phyloP scores from a whole-genome alignment of 2,329 filamentous ascomycete species.

The Paecilomyces fulvus region DNA sequence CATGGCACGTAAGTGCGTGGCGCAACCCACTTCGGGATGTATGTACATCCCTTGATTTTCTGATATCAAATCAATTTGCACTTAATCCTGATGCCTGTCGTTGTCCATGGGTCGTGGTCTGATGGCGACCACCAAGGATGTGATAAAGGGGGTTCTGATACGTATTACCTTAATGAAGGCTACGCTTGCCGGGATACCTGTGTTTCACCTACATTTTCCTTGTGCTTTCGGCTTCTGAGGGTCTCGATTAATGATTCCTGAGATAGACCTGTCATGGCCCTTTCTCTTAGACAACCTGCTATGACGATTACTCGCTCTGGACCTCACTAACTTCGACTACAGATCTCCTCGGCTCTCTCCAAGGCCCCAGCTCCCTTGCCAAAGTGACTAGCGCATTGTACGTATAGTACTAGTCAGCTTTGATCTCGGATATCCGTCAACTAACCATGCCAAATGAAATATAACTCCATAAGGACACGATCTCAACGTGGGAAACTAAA shows the following conservation, averaged over 20 bases:
- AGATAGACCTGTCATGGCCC: too few species aligned
- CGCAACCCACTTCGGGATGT: background rate
- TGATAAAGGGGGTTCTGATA: background rate
- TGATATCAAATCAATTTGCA: background rate
- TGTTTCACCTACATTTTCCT: background rate
- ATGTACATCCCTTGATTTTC: background rate
- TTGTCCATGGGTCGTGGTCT: background rate
- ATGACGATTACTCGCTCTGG: too few species aligned
- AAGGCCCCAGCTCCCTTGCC: too few species aligned
- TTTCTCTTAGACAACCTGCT: background rate
- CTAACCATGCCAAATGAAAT: background rate
- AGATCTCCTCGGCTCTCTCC: too few species aligned
- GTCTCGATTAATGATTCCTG: background rate
- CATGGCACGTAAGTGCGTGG: background rate
- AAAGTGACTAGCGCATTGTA: too few species aligned
- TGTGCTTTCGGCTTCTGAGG: background rate
- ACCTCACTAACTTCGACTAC: too few species aligned
- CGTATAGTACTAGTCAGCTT: background rate
- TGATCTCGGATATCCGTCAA: background rate
- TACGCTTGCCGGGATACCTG: background rate
- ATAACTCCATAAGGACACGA: background rate
- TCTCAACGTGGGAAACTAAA: background rate
- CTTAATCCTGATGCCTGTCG: background rate
- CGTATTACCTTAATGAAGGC: background rate
- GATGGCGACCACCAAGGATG: background rate